These are phyloP conservation scores for Suillus variegatus DNA, from an alignment of 768 basidiomycete genomes.

Conservation along the genomic window DNA sequence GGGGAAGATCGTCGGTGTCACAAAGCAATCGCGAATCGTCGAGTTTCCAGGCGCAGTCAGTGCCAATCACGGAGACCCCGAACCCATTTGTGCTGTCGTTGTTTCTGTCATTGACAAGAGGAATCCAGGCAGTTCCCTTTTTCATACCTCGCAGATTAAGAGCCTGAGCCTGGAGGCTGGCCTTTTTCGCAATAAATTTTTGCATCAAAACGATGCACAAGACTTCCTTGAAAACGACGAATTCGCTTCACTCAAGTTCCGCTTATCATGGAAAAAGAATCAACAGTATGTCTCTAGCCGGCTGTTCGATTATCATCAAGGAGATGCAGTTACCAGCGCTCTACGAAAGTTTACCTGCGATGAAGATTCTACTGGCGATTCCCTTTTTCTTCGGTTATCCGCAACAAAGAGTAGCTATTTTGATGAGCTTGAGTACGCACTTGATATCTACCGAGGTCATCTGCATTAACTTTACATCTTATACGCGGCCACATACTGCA, in stretches of 20 bases:
- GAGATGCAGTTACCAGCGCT: neutral
- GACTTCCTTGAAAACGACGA: neutral
- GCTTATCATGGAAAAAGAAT: neutral
- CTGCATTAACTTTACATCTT: neutral
- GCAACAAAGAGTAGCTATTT: no score
- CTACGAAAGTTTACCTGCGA: neutral
- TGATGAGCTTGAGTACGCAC: neutral
- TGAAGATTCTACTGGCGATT: neutral
- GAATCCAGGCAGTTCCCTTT: no score
- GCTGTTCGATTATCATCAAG: neutral
- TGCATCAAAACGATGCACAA: neutral
- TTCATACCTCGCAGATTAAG: no score
- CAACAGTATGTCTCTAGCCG: neutral
- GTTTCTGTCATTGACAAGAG: no score
- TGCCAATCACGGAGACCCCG: no score
- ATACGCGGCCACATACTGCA: neutral
- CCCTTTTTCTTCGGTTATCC: neutral
- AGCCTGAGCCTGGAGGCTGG: neutral
- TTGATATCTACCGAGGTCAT: neutral
- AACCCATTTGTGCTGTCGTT: no score
- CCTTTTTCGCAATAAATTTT: neutral
- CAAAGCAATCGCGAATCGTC: no score
- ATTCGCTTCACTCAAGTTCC: neutral
- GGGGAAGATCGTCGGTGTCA: no score
- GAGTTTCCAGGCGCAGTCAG: no score